A percentile compares a stretch with the other conserved stretches of the same genome.
These are phyloP conservation scores for Eimeria nieschulzi DNA, from an alignment of 169 alveolate species.

Conservation along the genomic window DNA sequence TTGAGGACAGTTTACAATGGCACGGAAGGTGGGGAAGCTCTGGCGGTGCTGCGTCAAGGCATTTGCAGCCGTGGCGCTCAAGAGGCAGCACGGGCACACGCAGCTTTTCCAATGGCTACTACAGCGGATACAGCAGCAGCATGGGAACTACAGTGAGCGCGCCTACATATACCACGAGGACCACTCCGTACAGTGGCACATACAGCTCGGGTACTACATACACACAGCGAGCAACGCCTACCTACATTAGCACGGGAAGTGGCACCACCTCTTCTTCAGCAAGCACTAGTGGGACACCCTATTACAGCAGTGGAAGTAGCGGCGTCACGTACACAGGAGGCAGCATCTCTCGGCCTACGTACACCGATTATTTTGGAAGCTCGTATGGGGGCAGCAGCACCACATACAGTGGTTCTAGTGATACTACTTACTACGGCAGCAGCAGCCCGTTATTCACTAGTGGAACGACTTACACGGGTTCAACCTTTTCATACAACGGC, in stretches of 20 bases:
- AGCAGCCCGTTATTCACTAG: neutral
- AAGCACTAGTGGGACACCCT: conserved; percentile 46
- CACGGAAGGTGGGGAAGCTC: neutral
- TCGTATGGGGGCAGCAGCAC: conserved; percentile 10
- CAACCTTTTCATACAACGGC: neutral
- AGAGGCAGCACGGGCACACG: conserved; percentile 22
- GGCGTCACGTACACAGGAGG: conserved; percentile 28
- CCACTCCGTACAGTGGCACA: conserved; percentile 2
- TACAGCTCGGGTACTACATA: conserved; percentile 27
- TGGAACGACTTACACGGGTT: conserved; percentile 1
- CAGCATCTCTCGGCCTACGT: conserved; percentile 18
- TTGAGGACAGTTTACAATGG: neutral
- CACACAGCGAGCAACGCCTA: conserved; percentile 22
- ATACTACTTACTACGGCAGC: conserved; percentile 18
- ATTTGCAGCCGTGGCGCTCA: conserved; percentile 49
- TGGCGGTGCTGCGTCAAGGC: conserved; percentile 17
- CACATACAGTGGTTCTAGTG: neutral
- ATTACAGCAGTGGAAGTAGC: conserved; percentile 48
- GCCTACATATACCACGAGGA: conserved; percentile 23
- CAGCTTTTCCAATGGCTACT: conserved; percentile 25
- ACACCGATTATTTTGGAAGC: neutral
- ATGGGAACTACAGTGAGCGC: neutral
- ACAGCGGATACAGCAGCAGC: conserved; percentile 33
- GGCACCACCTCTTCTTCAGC: conserved; percentile 1
- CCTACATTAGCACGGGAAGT: conserved; percentile 5